phyloP scores from a whole-genome alignment of 805 yeast genomes.

The Yarrowia sp. region DNA sequence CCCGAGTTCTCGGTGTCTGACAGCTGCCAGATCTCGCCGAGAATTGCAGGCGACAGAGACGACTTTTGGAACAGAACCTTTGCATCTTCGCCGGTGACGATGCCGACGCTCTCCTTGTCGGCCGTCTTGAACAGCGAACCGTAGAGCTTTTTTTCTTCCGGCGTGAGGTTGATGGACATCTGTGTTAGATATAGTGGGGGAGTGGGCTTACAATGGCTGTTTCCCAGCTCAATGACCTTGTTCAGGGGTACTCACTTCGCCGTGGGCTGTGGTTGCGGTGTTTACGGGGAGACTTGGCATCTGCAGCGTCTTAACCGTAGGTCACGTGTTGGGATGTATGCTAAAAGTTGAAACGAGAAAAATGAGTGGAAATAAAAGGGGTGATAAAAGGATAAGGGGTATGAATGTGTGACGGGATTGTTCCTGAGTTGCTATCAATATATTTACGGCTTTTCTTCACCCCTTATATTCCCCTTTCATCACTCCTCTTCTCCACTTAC shows the following conservation, averaged over 20 bases:
- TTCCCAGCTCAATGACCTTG: not conserved
- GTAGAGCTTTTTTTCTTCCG: conserved; percentile 78
- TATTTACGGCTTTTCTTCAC: too few relatives aligned
- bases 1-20: conserved; percentile 94
- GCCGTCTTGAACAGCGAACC: conserved; percentile 78
- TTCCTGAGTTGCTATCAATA: too few relatives aligned
- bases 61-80: conserved; percentile 83
- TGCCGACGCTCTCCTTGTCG: conserved; percentile 79
- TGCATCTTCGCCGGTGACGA: conserved; percentile 87
- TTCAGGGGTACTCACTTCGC: conserved; percentile 33
- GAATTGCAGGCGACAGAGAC: conserved; percentile 74
- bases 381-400: too few relatives aligned
- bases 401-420: too few relatives aligned
- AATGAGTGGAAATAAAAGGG: too few relatives aligned
- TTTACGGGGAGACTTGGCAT: conserved; percentile 32
- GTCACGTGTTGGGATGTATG: conserved; percentile 37
- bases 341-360: too few relatives aligned
- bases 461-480: too few relatives aligned
- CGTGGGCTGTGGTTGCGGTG: conserved; percentile 37
- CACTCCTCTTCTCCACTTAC: too few relatives aligned
- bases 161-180: conserved; percentile 42
- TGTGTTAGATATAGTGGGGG: not conserved
- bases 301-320: conserved; percentile 5
- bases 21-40: conserved; percentile 93
- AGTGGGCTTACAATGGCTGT: not conserved